Evolutionary conservation across 1,139 yeast genomes (phyloP).

Genomic region (Nadsonia commutata): DNA sequence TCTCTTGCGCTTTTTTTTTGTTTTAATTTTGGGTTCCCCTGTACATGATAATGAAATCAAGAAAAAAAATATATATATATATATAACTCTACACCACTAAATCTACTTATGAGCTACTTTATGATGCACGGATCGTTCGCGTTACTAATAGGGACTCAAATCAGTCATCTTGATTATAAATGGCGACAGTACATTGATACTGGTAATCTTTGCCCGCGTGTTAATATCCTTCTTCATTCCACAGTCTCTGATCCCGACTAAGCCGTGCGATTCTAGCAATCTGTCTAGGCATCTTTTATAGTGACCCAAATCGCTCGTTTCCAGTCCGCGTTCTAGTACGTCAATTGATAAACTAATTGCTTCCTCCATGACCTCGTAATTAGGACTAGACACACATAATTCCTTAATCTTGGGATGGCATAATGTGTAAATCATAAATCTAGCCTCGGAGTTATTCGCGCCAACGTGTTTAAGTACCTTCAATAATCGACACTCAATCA

Average conservation of each 20-base stretch:
- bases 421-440: background rate
- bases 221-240: background rate
- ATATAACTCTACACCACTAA: no score
- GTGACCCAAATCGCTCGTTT: background rate
- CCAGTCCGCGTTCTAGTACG: background rate
- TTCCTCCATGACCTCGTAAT: background rate
- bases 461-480: constrained; percentile 33
- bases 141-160: background rate
- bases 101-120: no score
- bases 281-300: background rate
- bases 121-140: no score
- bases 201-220: background rate
- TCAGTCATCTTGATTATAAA: background rate
- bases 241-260: background rate
- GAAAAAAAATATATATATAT: no score
- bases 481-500: constrained; percentile 39
- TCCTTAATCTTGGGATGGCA: background rate
- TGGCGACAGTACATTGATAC: background rate
- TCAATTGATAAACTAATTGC: background rate
- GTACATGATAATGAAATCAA: no score
- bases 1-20: no score
- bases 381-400: background rate
- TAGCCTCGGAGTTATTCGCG: constrained; percentile 8
- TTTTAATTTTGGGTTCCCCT: no score
- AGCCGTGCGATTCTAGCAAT: background rate